Evolutionary conservation across 2,329 filamentous ascomycete genomes (phyloP), one percentile per base, ranked within the genome.

Genomic region (Calonectria pseudoreteaudii): DNA sequence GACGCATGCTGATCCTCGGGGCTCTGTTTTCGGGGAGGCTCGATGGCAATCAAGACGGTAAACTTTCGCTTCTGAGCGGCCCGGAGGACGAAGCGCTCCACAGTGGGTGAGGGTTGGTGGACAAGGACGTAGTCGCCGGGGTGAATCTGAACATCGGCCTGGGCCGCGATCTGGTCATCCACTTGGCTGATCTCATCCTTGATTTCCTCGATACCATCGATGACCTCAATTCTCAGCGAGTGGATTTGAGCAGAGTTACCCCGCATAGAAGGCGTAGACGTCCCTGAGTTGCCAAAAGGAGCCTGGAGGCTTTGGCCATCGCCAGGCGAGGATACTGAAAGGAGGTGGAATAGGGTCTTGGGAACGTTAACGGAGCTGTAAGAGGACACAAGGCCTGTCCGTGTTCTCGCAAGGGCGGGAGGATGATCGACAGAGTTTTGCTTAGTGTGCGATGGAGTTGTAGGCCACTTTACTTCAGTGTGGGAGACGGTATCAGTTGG

Each of bases 201-300:
- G 74, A 99, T 95, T 84, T 99, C 97, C 80, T 95, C 93, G 80
- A 99, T 98, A 52, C 96, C 97, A 80, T 97, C 94, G 77, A 98
- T 93, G 31, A 98, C 94, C 84, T 98, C 97, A 18, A 95, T 95
- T 74, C 95, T 94, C 72, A 98, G 88, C 75, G 97, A 94, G 74
- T 94, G 90, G 68, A 87, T 84, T 74, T 88, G 88, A 58, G 87
- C 86, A 20, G 84, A 83, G 77, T 85, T 85, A 73, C 78, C 76
- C 70, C 77, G 77, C 79, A 83, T 80, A 69, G 87, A 81, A 28
- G 90, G 87, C n/a, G 88, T 90, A 20, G 88, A 90, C 11, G 87
- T 81, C 28, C 88, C 88, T 14, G 86, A 90, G 50, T 84, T 85
- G 26, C 86, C 85, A 49, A 86, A 85, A 1, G 90, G 88, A 18